Conservation (phyloP, 352 stramenopile species). For the Pythium brachiatum region DNA sequence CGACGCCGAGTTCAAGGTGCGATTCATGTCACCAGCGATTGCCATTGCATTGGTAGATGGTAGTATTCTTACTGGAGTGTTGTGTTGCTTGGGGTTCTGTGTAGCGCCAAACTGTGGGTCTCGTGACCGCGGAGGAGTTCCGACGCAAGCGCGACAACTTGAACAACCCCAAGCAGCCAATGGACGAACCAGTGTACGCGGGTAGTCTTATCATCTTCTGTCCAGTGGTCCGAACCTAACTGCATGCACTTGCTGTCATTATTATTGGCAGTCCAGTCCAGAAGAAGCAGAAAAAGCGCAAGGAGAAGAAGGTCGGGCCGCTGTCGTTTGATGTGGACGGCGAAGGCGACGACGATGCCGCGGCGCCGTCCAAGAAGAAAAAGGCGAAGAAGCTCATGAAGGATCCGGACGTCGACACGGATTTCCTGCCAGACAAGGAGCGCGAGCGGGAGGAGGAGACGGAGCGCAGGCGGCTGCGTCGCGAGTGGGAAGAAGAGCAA, state of each 20-base stretch:
- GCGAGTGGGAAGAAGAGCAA: conserved; percentile 93
- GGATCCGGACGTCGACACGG: conserved; percentile 93
- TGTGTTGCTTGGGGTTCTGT: neutral
- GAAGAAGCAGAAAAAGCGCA: conserved; percentile 76
- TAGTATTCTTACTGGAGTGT: neutral
- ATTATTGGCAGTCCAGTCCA: conserved; percentile 22
- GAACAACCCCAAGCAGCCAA: conserved; percentile 39
- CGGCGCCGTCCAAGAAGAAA: conserved; percentile 21
- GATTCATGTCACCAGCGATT: neutral
- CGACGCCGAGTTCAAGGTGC: conserved; percentile 85
- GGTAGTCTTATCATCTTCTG: too few species aligned
- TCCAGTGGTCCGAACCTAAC: too few species aligned
- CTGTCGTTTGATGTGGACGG: conserved; percentile 84
- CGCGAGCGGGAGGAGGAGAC: conserved; percentile 79
- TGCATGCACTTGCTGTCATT: neutral
- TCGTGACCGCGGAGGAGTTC: conserved; percentile 96
- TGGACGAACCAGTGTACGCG: conserved; percentile 12
- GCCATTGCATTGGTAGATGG: neutral
- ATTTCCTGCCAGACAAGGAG: conserved; percentile 94
- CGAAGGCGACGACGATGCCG: conserved; percentile 42
- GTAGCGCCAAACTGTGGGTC: conserved; percentile 83
- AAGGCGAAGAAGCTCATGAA: conserved; percentile 80
- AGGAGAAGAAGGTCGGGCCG: conserved; percentile 74
- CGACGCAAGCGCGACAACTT: conserved; percentile 83
- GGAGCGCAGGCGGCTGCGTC: conserved; percentile 80